Base-by-base conservation (phyloP, 1,284 basidiomycete genomes). In the Leccinum pachyderme region DNA sequence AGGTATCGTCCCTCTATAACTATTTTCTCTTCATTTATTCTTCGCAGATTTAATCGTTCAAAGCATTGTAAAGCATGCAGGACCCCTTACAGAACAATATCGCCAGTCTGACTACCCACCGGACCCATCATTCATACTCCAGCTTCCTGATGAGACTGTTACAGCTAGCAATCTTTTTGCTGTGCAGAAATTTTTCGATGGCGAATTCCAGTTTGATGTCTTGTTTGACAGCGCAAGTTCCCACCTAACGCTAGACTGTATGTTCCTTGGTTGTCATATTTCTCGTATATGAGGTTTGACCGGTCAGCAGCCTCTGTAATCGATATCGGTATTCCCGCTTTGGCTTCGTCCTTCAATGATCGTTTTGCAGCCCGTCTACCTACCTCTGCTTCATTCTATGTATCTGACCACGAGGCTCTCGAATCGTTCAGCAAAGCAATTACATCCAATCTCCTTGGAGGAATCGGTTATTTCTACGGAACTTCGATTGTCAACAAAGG, bases 381-480 rank as follows among this genome's bases (percentile, higher is more conserved):
- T 5, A 77, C 87, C 39, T 81, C 86, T 5, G 63, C 75, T 3
- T 80, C 82, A 54, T 83, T 79, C 61, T 70, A 75, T 52, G 75
- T 76, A 2, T 72, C 78, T 7, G 74, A 80, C 52, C 71, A 73
- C 48, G 73, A 80, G 54, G 72, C 76, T n/a, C 70, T 91, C 18
- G 75, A 85, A 55, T 76, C 75, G 0, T 95, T 95, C 68, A 95
- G 94, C 1, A 89, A 90, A 65, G 87, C 88, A 13, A 82, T 96
- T 57, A 95, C 93, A 0, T 89, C 95, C 0, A 96, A 93, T 68
- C 80, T 97, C 45, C 73, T 96, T 12, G 95, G 92, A 50, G 95
- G 95, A 37, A 86, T 98, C 47, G 95, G 95, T 11, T 98, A 95
- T 74, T 98, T 94, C 72, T 89, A 95, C 63, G 95, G 95, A n/a